A percentile compares a stretch with the other conserved stretches of the same genome.
These are phyloP conservation scores for Esteya vermicola DNA, from an alignment of 2,329 filamentous ascomycete species.

Conservation along the genomic window DNA sequence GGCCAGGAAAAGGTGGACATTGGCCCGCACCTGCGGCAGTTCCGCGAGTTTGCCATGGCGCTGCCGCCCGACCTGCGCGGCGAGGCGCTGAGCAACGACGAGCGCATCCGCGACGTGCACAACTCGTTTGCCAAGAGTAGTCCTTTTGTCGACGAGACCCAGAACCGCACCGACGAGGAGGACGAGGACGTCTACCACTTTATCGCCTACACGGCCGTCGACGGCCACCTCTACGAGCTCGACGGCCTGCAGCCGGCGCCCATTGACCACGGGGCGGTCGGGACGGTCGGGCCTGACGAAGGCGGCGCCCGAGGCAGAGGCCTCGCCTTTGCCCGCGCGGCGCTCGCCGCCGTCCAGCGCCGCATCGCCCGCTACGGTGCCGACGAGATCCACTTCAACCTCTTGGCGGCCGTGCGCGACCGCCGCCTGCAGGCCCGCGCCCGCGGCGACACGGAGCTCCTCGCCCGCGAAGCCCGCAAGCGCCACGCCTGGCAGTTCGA, in stretches of 20 bases:
- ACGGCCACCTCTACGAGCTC: slow-evolving; percentile 76
- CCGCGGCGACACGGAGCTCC: slow-evolving; percentile 65
- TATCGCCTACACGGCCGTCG: slow-evolving; percentile 79
- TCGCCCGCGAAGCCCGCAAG: slow-evolving; percentile 72
- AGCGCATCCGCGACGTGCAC: slow-evolving; percentile 64
- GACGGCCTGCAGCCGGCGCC: slow-evolving; percentile 89
- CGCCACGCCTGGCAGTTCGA: slow-evolving; percentile 83
- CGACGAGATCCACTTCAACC: slow-evolving; percentile 86
- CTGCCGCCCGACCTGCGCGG: slow-evolving; percentile 61
- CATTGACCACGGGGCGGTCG: slow-evolving; percentile 72
- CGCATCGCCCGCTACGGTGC: slow-evolving; percentile 74
- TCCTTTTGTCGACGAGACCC: slow-evolving; percentile 87
- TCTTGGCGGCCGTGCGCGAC: slow-evolving; percentile 84
- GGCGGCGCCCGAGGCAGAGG: not conserved
- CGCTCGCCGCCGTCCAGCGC: slow-evolving; percentile 75
- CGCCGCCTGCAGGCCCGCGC: slow-evolving; percentile 62
- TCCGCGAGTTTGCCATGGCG: slow-evolving; percentile 76
- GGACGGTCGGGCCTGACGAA: too few relatives aligned
- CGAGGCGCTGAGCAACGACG: slow-evolving; percentile 46
- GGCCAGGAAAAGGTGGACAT: slow-evolving; percentile 46
- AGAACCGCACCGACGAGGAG: slow-evolving; percentile 50
- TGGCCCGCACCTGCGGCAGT: slow-evolving; percentile 55
- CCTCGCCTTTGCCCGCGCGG: slow-evolving; percentile 52
- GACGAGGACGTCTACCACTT: slow-evolving; percentile 95
- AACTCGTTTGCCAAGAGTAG: slow-evolving; percentile 82